Base-by-base conservation (phyloP, 202 grass and related monocot genomes). In the Carex arenaria region DNA sequence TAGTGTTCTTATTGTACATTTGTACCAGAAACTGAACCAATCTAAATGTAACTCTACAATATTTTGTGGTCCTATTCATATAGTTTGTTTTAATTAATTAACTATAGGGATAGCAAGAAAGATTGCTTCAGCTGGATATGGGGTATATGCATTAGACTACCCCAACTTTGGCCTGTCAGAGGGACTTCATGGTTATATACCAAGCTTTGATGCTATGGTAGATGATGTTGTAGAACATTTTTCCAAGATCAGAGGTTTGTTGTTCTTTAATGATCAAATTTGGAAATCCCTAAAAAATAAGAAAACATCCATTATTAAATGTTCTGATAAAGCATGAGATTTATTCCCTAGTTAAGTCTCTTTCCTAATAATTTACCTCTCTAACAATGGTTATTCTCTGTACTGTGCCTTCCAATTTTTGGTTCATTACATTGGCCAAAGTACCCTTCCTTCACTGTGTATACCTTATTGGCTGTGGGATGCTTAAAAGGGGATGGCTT, bases 151-250 rank as follows among this genome's bases (percentile, higher is more conserved):
- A 67, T 82, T 98, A 78, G 95, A 98, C 77, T 98, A 93, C 66
- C 95, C 95, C 79, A 92, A 92, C 78, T 98, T 94, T 90, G 95
- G 95, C 10, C 90, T 98, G 73, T 98, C 95, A 0, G 95, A 97
- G 87, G 94, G 94, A 83, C 92, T 97, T 90, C 94, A 97, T 92
- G 94, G 94, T 81, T 97, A 93, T 82, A 91, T 97, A 81, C 87
- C 92, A 56, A 90, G 84, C 73, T 97, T 94, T 78, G 89, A 94
- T 85, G 80, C 67, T 65, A 83, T 97, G 70, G 85, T 94, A 42
- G 86, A 93, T 76, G 87, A 94, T 72, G 90, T 91, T 55, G 74
- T 91, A 1, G 92, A 91, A 68, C 87, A 91, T 85, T 94, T 94
- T 82, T 76, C 85, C 60, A 97, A 88, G 79, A 64, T 97, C 74